A percentile compares a stretch with the other conserved stretches of the same genome.
Evolutionary conservation across 2,329 filamentous ascomycete species (phyloP).

Genomic region (Talaromyces sp.): DNA sequence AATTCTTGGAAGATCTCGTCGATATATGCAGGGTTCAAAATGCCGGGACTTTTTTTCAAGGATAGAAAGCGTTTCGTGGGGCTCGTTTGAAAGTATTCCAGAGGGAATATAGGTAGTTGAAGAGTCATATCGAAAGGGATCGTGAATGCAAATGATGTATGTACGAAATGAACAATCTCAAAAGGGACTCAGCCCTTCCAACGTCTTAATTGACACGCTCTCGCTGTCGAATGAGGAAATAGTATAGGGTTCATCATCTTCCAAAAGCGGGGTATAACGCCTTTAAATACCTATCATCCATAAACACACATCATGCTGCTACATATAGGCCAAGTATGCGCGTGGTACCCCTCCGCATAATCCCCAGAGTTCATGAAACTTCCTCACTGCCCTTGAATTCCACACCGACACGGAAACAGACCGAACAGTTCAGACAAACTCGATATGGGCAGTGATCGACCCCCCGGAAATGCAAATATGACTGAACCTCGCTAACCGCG

Average conservation of each 20-base stretch:
- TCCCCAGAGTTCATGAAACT: conserved; percentile 1
- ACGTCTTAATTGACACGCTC: too few relatives aligned
- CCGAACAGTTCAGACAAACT: neutral
- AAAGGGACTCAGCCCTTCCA: too few relatives aligned
- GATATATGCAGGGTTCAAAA: conserved; percentile 3
- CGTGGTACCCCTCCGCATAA: neutral
- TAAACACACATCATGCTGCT: too few relatives aligned
- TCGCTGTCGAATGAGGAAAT: neutral
- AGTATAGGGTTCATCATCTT: neutral
- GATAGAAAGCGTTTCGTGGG: conserved; percentile 13
- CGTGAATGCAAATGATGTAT: neutral
- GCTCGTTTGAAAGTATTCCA: conserved; percentile 12
- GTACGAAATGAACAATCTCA: too few relatives aligned
- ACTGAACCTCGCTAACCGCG: conserved; percentile 5
- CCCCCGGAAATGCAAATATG: conserved; percentile 6
- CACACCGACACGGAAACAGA: conserved; percentile 1
- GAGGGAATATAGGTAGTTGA: conserved; percentile 15
- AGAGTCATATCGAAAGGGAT: conserved; percentile 1
- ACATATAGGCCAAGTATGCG: neutral
- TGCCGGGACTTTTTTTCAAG: conserved; percentile 8
- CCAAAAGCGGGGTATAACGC: neutral
- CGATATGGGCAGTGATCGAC: conserved; percentile 10
- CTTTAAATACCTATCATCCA: neutral
- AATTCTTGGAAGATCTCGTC: conserved; percentile 14
- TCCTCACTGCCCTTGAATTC: conserved; percentile 3